Evolutionary conservation across 495 filamentous ascomycete species (phyloP).

Genomic region (Talaromyces wortmannii): DNA sequence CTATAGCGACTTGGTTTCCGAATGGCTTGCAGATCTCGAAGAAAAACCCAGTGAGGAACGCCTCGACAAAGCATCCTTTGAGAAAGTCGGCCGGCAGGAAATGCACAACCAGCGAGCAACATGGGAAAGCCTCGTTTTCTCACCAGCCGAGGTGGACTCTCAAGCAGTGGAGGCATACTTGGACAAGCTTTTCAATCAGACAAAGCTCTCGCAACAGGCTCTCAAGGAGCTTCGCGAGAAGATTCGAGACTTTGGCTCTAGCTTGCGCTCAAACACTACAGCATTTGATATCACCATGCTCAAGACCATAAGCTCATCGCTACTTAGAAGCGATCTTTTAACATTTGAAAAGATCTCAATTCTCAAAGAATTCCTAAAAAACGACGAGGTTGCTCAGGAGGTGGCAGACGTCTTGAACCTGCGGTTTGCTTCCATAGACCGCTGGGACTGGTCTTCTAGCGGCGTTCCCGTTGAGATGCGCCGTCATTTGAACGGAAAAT

Average conservation of each 20-base stretch:
- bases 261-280: constrained; percentile 9
- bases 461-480: constrained; percentile 52
- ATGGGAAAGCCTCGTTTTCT: constrained; percentile 58
- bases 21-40: constrained; percentile 45
- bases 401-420: constrained; percentile 64
- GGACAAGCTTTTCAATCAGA: constrained; percentile 39
- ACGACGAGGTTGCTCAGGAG: constrained; percentile 48
- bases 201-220: constrained; percentile 29
- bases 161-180: constrained; percentile 44
- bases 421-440: constrained; percentile 49
- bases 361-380: constrained; percentile 53
- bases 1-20: constrained; percentile 54
- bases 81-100: constrained; percentile 33
- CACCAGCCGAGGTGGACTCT: constrained; percentile 32
- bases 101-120: constrained; percentile 42
- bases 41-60: not conserved
- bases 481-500: constrained; percentile 55
- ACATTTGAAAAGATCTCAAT: constrained; percentile 51
- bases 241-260: constrained; percentile 36
- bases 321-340: constrained; percentile 50
- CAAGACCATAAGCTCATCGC: constrained; percentile 44
- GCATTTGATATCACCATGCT: constrained; percentile 35
- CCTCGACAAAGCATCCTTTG: constrained; percentile 14
- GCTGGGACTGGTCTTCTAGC: constrained; percentile 53
- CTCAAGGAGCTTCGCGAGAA: constrained; percentile 34